A percentile compares a stretch with the other conserved stretches of the same genome.
These are phyloP conservation scores for Fusarium devonianum DNA, from an alignment of 2,329 filamentous ascomycete genomes.

Conservation along the genomic window DNA sequence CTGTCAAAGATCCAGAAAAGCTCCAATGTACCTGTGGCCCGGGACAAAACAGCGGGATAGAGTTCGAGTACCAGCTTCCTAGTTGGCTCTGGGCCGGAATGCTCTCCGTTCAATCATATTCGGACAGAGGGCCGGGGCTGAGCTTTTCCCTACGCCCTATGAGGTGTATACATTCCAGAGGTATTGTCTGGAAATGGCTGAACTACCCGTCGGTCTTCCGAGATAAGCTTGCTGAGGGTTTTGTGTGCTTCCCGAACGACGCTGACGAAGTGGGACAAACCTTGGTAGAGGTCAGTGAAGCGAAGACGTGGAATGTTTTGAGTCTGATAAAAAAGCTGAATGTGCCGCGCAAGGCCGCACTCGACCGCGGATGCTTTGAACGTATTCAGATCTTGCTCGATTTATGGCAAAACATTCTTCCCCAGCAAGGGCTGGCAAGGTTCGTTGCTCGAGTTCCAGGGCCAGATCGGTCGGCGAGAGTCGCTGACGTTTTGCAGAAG, in stretches of 20 bases:
- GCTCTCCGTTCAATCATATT: neutral
- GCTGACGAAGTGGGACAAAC: rapidly evolving
- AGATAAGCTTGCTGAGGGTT: rapidly evolving
- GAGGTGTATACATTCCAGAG: rapidly evolving
- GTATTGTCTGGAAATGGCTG: rapidly evolving
- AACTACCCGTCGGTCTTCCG: rapidly evolving
- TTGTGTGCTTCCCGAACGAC: conserved; percentile 15
- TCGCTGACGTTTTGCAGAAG: neutral
- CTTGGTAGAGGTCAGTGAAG: neutral
- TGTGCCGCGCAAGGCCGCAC: rapidly evolving
- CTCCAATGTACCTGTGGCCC: neutral
- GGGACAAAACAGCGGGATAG: rapidly evolving
- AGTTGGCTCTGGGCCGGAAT: conserved; percentile 23
- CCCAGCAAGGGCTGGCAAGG: conserved; percentile 13
- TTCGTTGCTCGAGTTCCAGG: neutral
- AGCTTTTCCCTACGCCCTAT: conserved; percentile 4
- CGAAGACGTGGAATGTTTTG: rapidly evolving
- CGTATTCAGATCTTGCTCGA: neutral
- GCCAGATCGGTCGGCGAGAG: rapidly evolving
- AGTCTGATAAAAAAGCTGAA: neutral
- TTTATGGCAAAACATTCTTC: conserved; percentile 20
- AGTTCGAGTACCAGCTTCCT: conserved; percentile 10
- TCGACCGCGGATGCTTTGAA: rapidly evolving
- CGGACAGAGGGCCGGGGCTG: neutral
- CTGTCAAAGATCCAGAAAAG: rapidly evolving